phyloP scores from a whole-genome alignment of 2,329 filamentous ascomycete species.

The Polytolypa hystricis region DNA sequence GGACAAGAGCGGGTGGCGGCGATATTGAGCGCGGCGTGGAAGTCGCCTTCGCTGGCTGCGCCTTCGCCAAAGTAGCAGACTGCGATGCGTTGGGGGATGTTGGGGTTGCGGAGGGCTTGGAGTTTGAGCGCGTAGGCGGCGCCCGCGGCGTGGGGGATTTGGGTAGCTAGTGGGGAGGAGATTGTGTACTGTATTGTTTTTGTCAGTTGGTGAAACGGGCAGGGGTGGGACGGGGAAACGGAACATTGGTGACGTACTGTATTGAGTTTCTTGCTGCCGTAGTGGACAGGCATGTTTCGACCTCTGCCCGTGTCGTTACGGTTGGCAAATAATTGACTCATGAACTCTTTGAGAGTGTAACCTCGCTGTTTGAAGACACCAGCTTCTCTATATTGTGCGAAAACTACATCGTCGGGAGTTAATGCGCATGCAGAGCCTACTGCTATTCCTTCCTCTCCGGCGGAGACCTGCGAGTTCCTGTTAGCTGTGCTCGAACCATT shows the following conservation, averaged over 20 bases:
- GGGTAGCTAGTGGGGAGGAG: constrained; percentile 73
- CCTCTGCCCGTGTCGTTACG: constrained; percentile 66
- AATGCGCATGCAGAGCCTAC: constrained; percentile 80
- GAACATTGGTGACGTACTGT: constrained; percentile 55
- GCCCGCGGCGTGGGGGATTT: constrained; percentile 78
- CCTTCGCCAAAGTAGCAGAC: constrained; percentile 86
- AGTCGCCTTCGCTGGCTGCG: constrained; percentile 81
- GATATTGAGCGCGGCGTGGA: constrained; percentile 83
- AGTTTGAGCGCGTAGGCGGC: constrained; percentile 82
- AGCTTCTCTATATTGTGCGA: constrained; percentile 88
- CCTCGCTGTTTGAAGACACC: constrained; percentile 85
- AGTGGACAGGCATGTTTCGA: constrained; percentile 96
- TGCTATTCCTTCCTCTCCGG: constrained; percentile 87
- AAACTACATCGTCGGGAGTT: constrained; percentile 75
- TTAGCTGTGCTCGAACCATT: neutral
- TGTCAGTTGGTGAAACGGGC: neutral
- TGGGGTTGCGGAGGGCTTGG: constrained; percentile 62
- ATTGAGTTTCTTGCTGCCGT: constrained; percentile 72
- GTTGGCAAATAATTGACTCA: constrained; percentile 91
- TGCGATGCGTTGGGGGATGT: constrained; percentile 55
- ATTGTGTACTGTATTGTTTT: constrained; percentile 59
- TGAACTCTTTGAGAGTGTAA: constrained; percentile 78
- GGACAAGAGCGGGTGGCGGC: constrained; percentile 81
- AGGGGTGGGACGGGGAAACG: neutral
- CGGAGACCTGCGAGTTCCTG: constrained; percentile 45